Percentiles rank a stretch among this genome's conserved stretches.
phyloP scores from a whole-genome alignment of 1,284 basidiomycete species.

The Apiotrichum montevideense region DNA sequence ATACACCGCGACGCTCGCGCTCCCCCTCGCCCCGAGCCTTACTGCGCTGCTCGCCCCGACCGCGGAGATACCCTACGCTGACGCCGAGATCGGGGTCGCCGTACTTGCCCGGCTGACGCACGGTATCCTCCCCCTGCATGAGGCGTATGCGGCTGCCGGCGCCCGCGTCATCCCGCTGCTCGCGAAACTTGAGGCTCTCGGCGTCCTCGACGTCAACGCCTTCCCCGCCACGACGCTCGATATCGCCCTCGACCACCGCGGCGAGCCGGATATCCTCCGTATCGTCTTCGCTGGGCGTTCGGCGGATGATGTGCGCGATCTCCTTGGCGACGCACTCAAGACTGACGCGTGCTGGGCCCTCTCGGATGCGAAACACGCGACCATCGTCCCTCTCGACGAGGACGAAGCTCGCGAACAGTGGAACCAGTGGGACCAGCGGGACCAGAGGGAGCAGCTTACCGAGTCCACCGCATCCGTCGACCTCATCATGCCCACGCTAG shows the following conservation, averaged over 20 bases:
- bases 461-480: not conserved
- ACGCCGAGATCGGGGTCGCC: conserved; percentile 32
- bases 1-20: conserved; percentile 26
- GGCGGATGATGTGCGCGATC: conserved; percentile 20
- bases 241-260: conserved; percentile 13
- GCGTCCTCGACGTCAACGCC: conserved; percentile 16
- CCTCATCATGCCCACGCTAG: conserved; percentile 33
- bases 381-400: conserved; percentile 8
- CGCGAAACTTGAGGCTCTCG: conserved; percentile 29
- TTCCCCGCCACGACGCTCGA: conserved; percentile 10
- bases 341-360: conserved; percentile 30
- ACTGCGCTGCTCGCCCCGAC: conserved; percentile 28
- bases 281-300: conserved; percentile 30
- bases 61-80: conserved; percentile 23
- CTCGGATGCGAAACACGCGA: conserved; percentile 1
- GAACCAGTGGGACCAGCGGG: conserved; percentile 4
- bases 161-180: conserved; percentile 32
- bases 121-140: conserved; percentile 29
- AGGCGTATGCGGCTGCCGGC: conserved; percentile 26
- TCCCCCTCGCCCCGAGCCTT: conserved; percentile 35
- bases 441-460: not conserved
- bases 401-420: conserved; percentile 21
- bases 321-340: conserved; percentile 31
- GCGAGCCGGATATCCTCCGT: conserved; percentile 29
- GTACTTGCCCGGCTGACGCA: conserved; percentile 28